These are phyloP conservation scores for Tylopilus sp. DNA, from an alignment of 1,284 basidiomycete species.

Conservation along the genomic window DNA sequence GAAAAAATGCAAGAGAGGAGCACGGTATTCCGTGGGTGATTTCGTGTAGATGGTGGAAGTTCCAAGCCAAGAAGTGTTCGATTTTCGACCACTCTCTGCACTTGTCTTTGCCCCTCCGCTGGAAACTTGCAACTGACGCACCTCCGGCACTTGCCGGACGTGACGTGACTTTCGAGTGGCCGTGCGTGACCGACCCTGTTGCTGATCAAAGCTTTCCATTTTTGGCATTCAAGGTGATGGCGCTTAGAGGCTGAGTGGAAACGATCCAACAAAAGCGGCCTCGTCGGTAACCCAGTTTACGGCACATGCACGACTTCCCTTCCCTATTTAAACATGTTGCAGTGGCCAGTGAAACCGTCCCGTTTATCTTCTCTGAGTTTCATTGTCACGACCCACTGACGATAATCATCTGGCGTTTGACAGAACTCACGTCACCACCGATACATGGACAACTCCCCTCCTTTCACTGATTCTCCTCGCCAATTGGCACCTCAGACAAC, in stretches of 20 bases:
- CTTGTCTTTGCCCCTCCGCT: slow-evolving; percentile 20
- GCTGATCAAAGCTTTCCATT: slow-evolving; percentile 25
- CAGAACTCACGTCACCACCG: slow-evolving; percentile 1
- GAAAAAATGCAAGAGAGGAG: slow-evolving; percentile 7
- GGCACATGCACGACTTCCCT: slow-evolving; percentile 8
- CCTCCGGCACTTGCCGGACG: slow-evolving; percentile 27
- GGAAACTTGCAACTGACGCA: slow-evolving; percentile 21
- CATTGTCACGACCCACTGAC: slow-evolving; percentile 10
- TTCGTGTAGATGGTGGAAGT: slow-evolving; percentile 32
- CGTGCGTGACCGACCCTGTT: slow-evolving; percentile 19
- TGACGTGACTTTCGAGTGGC: slow-evolving; percentile 18
- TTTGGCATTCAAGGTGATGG: slow-evolving; percentile 17
- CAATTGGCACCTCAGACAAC: slow-evolving; percentile 3
- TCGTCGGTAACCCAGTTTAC: slow-evolving; percentile 14
- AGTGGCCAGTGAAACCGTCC: not conserved
- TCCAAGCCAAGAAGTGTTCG: slow-evolving; percentile 33
- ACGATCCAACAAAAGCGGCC: not conserved
- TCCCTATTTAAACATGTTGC: slow-evolving; percentile 16
- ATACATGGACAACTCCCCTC: slow-evolving; percentile 22
- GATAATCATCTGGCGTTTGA: slow-evolving; percentile 2
- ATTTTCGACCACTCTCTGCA: slow-evolving; percentile 25
- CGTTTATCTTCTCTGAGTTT: not conserved
- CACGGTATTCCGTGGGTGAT: slow-evolving; percentile 5
- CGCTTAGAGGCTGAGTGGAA: not conserved
- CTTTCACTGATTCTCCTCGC: slow-evolving; percentile 26